phyloP scores from a whole-genome alignment of 192 early-diverging fungal genomes.

The Linnemannia schmuckeri region DNA sequence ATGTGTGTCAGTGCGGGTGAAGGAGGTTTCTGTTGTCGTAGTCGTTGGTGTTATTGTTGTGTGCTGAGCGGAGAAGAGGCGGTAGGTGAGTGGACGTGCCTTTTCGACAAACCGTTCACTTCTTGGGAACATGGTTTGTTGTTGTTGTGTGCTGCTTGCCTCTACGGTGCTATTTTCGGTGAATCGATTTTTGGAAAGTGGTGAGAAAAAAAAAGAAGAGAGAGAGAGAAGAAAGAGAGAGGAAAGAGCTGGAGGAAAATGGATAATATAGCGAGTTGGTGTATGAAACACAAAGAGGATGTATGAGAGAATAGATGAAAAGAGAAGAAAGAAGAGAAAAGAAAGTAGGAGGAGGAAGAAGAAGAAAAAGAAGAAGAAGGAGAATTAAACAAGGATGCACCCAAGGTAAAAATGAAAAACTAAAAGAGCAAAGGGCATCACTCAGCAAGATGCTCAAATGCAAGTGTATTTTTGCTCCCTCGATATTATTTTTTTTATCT shows the following conservation, averaged over 20 bases:
- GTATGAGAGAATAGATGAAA: background rate
- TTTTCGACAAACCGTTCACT: constrained; percentile 57
- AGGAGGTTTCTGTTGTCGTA: background rate
- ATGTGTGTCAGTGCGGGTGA: background rate
- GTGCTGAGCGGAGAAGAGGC: background rate
- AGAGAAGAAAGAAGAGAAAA: background rate
- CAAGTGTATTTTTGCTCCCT: constrained; percentile 1
- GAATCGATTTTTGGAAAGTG: background rate
- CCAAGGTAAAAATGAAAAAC: background rate
- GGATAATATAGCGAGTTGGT: background rate
- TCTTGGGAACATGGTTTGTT: constrained; percentile 42
- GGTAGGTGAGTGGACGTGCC: constrained; percentile 18
- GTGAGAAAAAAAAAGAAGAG: background rate
- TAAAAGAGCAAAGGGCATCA: background rate
- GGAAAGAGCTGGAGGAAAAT: background rate
- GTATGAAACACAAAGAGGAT: background rate
- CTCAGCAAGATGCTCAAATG: constrained; percentile 5
- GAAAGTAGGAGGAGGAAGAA: background rate
- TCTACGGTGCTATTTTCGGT: background rate
- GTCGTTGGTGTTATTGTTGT: background rate
- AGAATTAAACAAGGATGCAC: constrained; percentile 1
- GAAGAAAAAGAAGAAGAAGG: background rate
- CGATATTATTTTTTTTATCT: background rate
- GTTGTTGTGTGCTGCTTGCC: background rate
- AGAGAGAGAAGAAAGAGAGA: background rate